Evolutionary conservation across 2,329 filamentous ascomycete genomes (phyloP).

Genomic region (Colletotrichum orchidophilum): DNA sequence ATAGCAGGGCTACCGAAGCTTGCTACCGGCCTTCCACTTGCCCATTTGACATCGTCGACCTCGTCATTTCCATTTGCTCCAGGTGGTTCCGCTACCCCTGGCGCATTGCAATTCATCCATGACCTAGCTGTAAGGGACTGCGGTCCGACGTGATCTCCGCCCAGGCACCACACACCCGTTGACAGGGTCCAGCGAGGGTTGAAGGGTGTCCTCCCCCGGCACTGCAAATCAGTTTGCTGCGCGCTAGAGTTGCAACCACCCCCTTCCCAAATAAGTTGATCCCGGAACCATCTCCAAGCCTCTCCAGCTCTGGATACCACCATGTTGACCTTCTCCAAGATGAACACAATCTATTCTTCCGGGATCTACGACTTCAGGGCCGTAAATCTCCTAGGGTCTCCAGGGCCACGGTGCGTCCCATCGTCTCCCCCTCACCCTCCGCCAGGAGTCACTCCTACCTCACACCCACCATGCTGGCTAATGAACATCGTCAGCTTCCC

Average conservation of each 20-base stretch:
- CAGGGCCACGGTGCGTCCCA: conserved; percentile 9
- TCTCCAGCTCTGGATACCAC: neutral
- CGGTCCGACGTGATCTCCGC: conserved; percentile 46
- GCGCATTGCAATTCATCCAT: conserved; percentile 4
- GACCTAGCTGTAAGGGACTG: conserved; percentile 45
- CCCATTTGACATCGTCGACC: neutral
- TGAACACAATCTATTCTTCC: conserved; percentile 38
- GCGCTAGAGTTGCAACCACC: conserved; percentile 7
- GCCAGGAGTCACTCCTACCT: neutral
- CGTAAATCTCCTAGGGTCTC: conserved; percentile 39
- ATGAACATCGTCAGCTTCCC: conserved; percentile 36
- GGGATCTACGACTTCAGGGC: conserved; percentile 42
- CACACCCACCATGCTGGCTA: neutral
- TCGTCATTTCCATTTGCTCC: neutral
- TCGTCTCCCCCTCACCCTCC: conserved; percentile 14
- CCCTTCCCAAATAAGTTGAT: conserved; percentile 38
- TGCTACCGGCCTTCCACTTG: neutral
- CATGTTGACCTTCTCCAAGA: conserved; percentile 39
- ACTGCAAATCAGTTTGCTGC: neutral
- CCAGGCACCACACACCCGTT: conserved; percentile 19
- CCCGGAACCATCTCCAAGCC: neutral
- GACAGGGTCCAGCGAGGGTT: conserved; percentile 1
- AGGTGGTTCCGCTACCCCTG: neutral
- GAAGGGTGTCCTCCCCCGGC: conserved; percentile 25
- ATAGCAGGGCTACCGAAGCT: neutral